Percentiles rank a stretch among this genome's conserved stretches.
Evolutionary conservation across 495 filamentous ascomycete genomes (phyloP).

Genomic region (Astrocystis sublimbata): DNA sequence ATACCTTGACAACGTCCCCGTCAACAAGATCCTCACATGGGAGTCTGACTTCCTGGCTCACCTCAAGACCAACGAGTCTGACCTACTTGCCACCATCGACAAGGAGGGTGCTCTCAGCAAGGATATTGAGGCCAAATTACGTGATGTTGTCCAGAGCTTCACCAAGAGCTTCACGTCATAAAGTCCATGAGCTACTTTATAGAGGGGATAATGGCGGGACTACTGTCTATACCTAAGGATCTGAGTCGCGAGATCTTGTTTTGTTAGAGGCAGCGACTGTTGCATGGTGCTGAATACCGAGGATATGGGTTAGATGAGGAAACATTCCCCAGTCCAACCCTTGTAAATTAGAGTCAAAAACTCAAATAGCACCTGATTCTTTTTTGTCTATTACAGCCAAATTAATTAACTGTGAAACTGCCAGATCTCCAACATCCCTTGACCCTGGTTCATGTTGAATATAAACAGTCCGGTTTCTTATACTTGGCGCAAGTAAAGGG

Average conservation of each 20-base stretch:
- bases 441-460: too few species aligned
- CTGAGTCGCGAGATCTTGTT: constrained; percentile 40
- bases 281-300: constrained; percentile 44
- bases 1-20: constrained; percentile 82
- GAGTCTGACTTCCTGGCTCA: constrained; percentile 91
- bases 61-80: constrained; percentile 84
- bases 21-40: constrained; percentile 83
- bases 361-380: constrained; percentile 52
- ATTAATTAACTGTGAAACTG: background rate
- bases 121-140: constrained; percentile 86
- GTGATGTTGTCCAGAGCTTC: constrained; percentile 76
- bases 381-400: constrained; percentile 38
- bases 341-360: constrained; percentile 50
- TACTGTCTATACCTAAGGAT: constrained; percentile 53
- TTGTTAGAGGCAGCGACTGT: constrained; percentile 44
- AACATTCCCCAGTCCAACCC: constrained; percentile 40
- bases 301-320: constrained; percentile 41
- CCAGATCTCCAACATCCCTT: background rate
- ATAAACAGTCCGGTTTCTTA: too few species aligned
- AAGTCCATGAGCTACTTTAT: constrained; percentile 39
- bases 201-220: constrained; percentile 29
- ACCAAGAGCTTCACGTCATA: constrained; percentile 83
- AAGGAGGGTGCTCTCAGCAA: constrained; percentile 96
- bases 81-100: constrained; percentile 82
- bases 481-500: too few species aligned